Evolutionary conservation across 768 basidiomycete genomes (phyloP), one percentile per base, ranked within the genome.

Genomic region (Punctularia strigosozonata): DNA sequence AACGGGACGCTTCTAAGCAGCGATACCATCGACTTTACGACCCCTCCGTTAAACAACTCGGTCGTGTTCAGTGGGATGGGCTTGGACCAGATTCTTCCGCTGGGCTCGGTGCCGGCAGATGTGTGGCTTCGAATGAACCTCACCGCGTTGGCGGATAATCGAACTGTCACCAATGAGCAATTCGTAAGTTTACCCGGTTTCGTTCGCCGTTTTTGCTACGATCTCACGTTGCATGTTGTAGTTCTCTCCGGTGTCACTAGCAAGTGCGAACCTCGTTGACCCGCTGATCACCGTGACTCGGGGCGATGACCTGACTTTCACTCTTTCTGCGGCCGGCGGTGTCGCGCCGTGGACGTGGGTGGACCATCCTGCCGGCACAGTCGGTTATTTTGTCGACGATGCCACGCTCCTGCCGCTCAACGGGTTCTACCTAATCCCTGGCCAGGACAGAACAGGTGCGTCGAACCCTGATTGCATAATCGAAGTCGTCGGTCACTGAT

Each of bases 331-430:
- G 2, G 52, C 54, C 31, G 67, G 69, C 10, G 75, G 73, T 1
- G 74, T 76, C 4, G 73, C 67, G 1, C 57, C 65, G 1, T 76
- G 71, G 68, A 68, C 73, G 4, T 76, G 74, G 73, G 56, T 77
- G 1, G 75, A 76, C 39, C 73, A 76, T 51, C 73, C 73, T 0
- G 54, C 59, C 0, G 70, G 70, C 14, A 75, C 71, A 0, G 56
- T 75, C 1, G 75, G 74, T 6, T 55, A 65, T 31, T 77, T 77
- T 48, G 53, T 66, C 25, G 71, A 75, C 43, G 51, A 47, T 17
- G 37, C 43, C 5, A 73, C 65, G 0, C 61, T 59, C 0, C 18
- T 55, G 4, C 68, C 70, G 0, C 53, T 58, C 10, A 75, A 76
- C 39, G 73, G 69, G 2, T 75, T 73, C 51, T 73, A 67, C 51